Percentiles rank a stretch among this genome's conserved stretches.
Conservation (phyloP, 1,284 basidiomycete species). For the Sutorius eximius region DNA sequence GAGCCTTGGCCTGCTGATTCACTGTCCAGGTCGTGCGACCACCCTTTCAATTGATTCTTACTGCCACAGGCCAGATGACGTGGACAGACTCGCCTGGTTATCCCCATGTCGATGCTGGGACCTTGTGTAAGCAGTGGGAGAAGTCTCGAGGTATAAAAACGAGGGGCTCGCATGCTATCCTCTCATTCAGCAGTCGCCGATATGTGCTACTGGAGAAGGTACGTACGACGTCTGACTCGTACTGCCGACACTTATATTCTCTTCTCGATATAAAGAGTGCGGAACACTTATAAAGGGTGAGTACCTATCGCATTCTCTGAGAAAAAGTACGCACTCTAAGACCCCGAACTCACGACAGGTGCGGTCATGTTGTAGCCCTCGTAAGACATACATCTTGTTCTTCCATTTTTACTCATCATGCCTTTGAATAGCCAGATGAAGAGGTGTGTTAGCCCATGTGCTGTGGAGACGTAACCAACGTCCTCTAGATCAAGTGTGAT, state of each 20-base stretch:
- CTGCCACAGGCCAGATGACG: conserved; percentile 31
- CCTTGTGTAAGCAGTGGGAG: conserved; percentile 35
- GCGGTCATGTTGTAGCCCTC: conserved; percentile 56
- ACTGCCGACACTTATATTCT: conserved; percentile 6
- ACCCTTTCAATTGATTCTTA: conserved; percentile 30
- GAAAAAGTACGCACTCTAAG: conserved; percentile 5
- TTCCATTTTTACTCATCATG: conserved; percentile 9
- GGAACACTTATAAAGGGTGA: conserved; percentile 51
- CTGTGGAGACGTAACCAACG: conserved; percentile 12
- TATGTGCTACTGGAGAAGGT: conserved; percentile 50
- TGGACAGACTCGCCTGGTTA: conserved; percentile 27
- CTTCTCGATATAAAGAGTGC: conserved; percentile 39
- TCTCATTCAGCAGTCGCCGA: conserved; percentile 17
- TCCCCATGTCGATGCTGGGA: conserved; percentile 31
- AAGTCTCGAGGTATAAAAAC: conserved; percentile 33
- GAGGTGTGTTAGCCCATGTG: conserved; percentile 43
- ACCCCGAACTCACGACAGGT: conserved; percentile 39
- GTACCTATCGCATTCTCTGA: conserved; percentile 9
- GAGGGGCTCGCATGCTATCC: conserved; percentile 5
- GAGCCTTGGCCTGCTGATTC: conserved; percentile 15
- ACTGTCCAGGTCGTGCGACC: conserved; percentile 32
- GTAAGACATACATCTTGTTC: conserved; percentile 38
- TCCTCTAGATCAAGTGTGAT: conserved; percentile 60
- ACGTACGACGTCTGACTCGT: conserved; percentile 1
- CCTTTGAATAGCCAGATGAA: conserved; percentile 53